Evolutionary conservation across 352 stramenopile genomes (phyloP), one percentile per base, ranked within the genome.

Genomic region (Phytophthora podocarpi): DNA sequence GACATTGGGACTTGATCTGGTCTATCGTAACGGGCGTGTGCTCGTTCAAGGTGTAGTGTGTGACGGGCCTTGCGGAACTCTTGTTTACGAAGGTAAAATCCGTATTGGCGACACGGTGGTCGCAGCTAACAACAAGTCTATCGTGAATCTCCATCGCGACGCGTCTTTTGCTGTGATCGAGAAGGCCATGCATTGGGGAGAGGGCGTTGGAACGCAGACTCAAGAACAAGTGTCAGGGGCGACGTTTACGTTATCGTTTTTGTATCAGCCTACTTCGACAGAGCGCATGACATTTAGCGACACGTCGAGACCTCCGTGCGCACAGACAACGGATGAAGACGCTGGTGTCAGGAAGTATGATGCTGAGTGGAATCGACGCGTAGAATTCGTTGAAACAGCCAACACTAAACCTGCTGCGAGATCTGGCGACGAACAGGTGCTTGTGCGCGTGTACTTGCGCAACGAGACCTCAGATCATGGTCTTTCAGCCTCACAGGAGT

Each of bases 91-190:
- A 52, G 79, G 80, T 0, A 83, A 87, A 23, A 75, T 95, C 24
- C 71, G 74, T 5, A 89, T 95, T 40, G 86, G 86, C n/a, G 86
- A 95, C 48, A 87, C 78, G 7, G 70, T 95, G 20, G 73, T 89
- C 16, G 86, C 84, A 10, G 84, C 89, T 18, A 93, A 95, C 50
- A 67, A 76, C 26, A 81, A 85, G 50, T 88, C 84, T 5, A 93
- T 95, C 43, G 76, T 91, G 30, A 95, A 95, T 54, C 66, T 95
- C 15, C 85, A 91, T 42, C 82, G 81, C 16, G 81, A 93, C 27
- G 74, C 86, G 3, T 93, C 74, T 3, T 95, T 95, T 56, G 67
- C 78, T 20, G 81, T 87, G 11, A 95, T 95, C 27, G 74, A 87
- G 39, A 77, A 82, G 35, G 86, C 82, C 2, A 83, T 81, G 51